Base-by-base conservation (phyloP, 352 stramenopile genomes). In the Phytopythium helicoides region DNA sequence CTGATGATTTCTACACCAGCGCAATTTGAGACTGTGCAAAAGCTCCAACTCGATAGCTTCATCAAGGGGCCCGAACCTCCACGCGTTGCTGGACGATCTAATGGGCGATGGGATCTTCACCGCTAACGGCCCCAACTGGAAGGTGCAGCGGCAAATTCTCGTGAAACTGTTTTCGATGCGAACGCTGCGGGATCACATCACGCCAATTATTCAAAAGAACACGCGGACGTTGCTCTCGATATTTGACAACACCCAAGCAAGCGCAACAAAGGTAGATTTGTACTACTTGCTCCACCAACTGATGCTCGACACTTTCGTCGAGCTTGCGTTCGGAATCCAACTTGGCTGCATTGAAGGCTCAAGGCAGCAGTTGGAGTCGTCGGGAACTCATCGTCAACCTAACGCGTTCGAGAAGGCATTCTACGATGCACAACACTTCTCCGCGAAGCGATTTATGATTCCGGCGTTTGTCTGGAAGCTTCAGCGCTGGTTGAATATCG, bases 161-260 rank as follows among this genome's bases (percentile, higher is more conserved):
- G 88, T 81, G 26, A 86, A 94, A 44, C 82, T 97, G 21, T 93
- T 94, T 26, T 87, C 74, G 22, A 73, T 65, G 39, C 58, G 55
- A 21, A 51, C 62, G 11, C 52, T 84, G 38, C 63, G 70, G 3
- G 65, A 78, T 11, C 54, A 58, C 35, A 66, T 66, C 51, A 45
- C 47, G 14, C 50, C 56, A 19, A 49, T 65, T 7, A 47, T 65
- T 18, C 56, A 64, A 33, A 56, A 54, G 37, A 56, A 65, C 51
- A 39, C 54, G 15, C 37, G 28, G 16, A 46, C 47, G 16, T 10
- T 64, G 8, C 34, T 57, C 23, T 23, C 38, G 0, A 58, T 58
- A 12, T 19, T 68, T 14, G 35, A 58, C 28, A 12, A 34, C 6
- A 39, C 56, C 10, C n/a, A 36, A 7, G 26, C 46, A 2, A 48